Evolutionary conservation across 176 grass and related monocot species (phyloP), one percentile per base, ranked within the genome.

Genomic region (Dendrocalamus sinicus): DNA sequence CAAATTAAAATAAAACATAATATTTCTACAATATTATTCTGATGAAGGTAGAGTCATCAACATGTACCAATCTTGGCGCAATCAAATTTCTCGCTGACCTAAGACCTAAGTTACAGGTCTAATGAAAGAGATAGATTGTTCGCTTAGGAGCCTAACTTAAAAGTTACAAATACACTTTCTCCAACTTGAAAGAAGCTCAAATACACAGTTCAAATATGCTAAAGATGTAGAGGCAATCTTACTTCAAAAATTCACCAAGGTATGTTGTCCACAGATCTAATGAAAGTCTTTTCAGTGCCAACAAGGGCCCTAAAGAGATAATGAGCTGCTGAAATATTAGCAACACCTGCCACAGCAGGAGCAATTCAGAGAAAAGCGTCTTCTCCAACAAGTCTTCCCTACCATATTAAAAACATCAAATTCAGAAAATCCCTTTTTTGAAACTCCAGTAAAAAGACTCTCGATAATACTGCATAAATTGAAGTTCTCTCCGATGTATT

Each of bases 311-410:
- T 95, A 67, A 91, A 98, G 69, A 98, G 90, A 88, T 94, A 77
- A 81, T 98, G 90, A 75, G 93, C 90, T 84, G 86, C 92, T 45
- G 91, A 59, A 83, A 89, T 32, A 63, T 98, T 93, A 88, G 91
- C 88, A 53, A 94, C 88, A 89, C 93, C 93, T 70, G 86, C 87
- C 82, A 98, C 82, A 82, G 91, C 91, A 75, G 96, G 88, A 73
- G 91, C 91, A 92, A 98, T 94, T 89, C 90, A 89, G 75, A 95
- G 88, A 92, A 95, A 98, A 63, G 93, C 93, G n/a, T 95, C 90
- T 90, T 94, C 93, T 83, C 88, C 88, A 91, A 95, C 93, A 86
- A 95, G 54, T 83, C 84, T 94, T 73, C 91, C 93, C 96, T 98
- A 89, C 69, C 79, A 85, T 68, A 70, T 87, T 76, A 86, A 78